Evolutionary conservation across 106 monocot genomes (phyloP).

Genomic region (Agapanthus africanus): DNA sequence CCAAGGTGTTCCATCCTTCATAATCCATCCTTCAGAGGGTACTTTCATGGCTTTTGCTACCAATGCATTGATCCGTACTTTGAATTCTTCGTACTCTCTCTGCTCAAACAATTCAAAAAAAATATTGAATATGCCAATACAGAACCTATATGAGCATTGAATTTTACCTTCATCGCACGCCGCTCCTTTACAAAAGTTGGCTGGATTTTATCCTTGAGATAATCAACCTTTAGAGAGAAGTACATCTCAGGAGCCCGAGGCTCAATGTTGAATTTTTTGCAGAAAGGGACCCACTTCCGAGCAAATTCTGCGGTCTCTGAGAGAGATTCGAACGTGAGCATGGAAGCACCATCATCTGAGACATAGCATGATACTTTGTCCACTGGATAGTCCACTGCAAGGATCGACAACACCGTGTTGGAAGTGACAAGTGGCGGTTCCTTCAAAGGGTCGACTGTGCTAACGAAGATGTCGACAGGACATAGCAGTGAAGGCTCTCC

Average conservation of each 20-base stretch:
- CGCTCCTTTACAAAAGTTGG: constrained; percentile 89
- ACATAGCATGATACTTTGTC: constrained; percentile 98
- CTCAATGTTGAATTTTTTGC: constrained; percentile 89
- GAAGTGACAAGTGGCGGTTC: constrained; percentile 93
- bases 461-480: constrained; percentile 84
- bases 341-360: constrained; percentile 92
- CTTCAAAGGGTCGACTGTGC: constrained; percentile 91
- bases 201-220: constrained; percentile 93
- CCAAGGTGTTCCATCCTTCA: constrained; percentile 91
- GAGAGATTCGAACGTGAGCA: constrained; percentile 95
- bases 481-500: constrained; percentile 77
- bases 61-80: constrained; percentile 81
- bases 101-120: constrained; percentile 20
- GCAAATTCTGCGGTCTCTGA: constrained; percentile 93
- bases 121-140: not conserved
- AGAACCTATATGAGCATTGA: too few relatives aligned
- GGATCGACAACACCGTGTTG: constrained; percentile 93
- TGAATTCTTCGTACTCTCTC: constrained; percentile 99
- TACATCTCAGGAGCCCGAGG: constrained; percentile 94
- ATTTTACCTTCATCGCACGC: constrained; percentile 86
- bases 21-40: constrained; percentile 85
- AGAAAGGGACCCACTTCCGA: constrained; percentile 93
- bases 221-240: constrained; percentile 86
- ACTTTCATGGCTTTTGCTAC: constrained; percentile 90
- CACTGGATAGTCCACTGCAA: constrained; percentile 91